Evolutionary conservation across 192 early-diverging fungal genomes (phyloP).

Genomic region (Chytriomyces confervae): DNA sequence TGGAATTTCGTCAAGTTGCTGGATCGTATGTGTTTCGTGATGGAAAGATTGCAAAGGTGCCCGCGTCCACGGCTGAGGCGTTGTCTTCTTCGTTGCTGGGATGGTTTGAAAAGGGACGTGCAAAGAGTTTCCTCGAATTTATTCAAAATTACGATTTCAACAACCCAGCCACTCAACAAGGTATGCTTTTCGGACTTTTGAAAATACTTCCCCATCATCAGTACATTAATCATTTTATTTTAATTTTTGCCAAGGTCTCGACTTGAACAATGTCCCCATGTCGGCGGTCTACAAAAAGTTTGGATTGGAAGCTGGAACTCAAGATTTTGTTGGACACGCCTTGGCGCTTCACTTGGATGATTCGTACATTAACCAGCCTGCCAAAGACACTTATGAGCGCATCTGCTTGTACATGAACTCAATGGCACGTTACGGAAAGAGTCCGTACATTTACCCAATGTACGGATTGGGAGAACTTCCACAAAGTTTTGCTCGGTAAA

Average conservation of each 20-base stretch:
- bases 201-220: not conserved
- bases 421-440: conserved; percentile 90
- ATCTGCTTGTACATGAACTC: conserved; percentile 93
- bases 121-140: conserved; percentile 95
- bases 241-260: conserved; percentile 61
- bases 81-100: conserved; percentile 85
- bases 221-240: conserved; percentile 3
- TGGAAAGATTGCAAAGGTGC: conserved; percentile 94
- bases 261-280: conserved; percentile 81
- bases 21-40: conserved; percentile 92
- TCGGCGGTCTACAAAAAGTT: conserved; percentile 87
- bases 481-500: conserved; percentile 89
- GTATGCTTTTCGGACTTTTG: conserved; percentile 38
- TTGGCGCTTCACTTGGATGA: conserved; percentile 97
- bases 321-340: conserved; percentile 98
- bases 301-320: conserved; percentile 89
- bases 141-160: conserved; percentile 88
- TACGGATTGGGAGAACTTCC: conserved; percentile 98
- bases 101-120: conserved; percentile 91
- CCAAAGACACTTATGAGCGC: conserved; percentile 86
- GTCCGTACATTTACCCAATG: conserved; percentile 96
- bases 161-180: conserved; percentile 81
- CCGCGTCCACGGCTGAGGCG: conserved; percentile 87
- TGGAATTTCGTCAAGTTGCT: conserved; percentile 95
- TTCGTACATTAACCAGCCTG: conserved; percentile 65